Conservation (phyloP, 2,329 filamentous ascomycete species). For the Leptodontidium sp. region DNA sequence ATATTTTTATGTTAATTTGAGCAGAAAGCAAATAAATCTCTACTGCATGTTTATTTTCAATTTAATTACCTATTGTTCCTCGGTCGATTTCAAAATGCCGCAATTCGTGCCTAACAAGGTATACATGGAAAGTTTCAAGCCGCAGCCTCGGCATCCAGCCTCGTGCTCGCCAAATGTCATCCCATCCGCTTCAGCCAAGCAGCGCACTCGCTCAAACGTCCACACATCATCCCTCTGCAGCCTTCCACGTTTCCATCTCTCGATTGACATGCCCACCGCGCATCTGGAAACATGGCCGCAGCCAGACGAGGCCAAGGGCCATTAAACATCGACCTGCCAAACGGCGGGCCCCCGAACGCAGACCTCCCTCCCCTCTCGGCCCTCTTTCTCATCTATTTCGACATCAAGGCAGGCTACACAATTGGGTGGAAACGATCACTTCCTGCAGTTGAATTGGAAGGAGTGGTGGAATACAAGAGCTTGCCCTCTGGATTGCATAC, state of each 20-base stretch:
- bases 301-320: conserved; percentile 46
- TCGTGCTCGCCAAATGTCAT: not conserved
- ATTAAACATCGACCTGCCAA: conserved; percentile 44
- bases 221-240: not conserved
- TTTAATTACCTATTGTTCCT: not conserved
- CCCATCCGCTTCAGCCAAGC: conserved; percentile 10
- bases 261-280: conserved; percentile 30
- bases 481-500: conserved; percentile 92
- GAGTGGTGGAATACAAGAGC: conserved; percentile 94
- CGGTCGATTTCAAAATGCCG: not conserved
- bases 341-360: conserved; percentile 42
- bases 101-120: not conserved
- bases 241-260: conserved; percentile 14
- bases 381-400: conserved; percentile 89
- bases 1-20: no score
- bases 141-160: conserved; percentile 23
- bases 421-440: conserved; percentile 85
- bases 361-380: conserved; percentile 73
- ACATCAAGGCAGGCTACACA: conserved; percentile 90
- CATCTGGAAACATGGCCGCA: conserved; percentile 42
- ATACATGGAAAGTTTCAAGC: not conserved
- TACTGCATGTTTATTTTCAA: no score
- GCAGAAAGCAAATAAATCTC: no score
- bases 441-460: conserved; percentile 77
- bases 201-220: not conserved